phyloP scores from a whole-genome alignment of 441 rosid species.

The Manihot esculenta region DNA sequence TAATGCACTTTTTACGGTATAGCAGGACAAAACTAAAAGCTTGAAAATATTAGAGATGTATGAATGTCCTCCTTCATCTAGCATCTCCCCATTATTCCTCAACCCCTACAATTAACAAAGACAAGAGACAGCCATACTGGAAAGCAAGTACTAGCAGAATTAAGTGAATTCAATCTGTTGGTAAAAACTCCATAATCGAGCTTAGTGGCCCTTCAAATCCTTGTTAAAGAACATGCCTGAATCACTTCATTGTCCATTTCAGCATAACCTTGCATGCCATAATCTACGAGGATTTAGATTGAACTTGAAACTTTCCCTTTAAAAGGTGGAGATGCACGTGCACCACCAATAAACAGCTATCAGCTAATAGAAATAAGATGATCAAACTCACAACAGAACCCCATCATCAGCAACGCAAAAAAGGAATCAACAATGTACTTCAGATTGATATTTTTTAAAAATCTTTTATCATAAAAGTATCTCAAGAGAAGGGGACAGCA shows the following conservation, averaged over 20 bases:
- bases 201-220: not conserved
- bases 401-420: not conserved
- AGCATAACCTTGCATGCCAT: not conserved
- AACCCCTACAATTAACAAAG: not conserved
- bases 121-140: not conserved
- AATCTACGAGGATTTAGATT: not conserved
- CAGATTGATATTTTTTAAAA: no score
- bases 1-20: no score
- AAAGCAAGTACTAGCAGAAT: not conserved
- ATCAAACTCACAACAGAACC: not conserved
- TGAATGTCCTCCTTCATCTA: not conserved
- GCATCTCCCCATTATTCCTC: not conserved
- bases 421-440: not conserved
- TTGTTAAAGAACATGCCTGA: not conserved
- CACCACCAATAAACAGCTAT: not conserved
- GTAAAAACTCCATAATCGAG: not conserved
- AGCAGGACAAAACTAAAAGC: no score
- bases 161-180: not conserved
- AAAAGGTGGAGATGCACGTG: not conserved
- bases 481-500: not conserved
- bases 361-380: not conserved
- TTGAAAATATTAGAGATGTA: no score
- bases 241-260: not conserved
- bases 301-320: not conserved
- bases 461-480: not conserved